A percentile compares a stretch with the other conserved stretches of the same genome.
Evolutionary conservation across 345 rosid genomes (phyloP).

Genomic region (Litchi chinensis): DNA sequence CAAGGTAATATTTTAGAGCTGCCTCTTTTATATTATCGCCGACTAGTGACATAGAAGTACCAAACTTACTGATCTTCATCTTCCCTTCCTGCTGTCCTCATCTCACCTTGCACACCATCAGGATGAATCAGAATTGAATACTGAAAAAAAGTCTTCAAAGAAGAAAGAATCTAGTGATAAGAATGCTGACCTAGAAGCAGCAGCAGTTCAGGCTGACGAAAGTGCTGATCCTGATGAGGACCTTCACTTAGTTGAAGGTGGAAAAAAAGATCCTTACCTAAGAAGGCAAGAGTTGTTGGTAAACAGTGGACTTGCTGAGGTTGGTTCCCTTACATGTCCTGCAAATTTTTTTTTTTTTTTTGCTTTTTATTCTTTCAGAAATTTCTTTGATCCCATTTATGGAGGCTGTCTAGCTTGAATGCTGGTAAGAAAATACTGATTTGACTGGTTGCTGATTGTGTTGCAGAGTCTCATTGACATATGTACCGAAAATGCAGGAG

Average conservation of each 20-base stretch:
- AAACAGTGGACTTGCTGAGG: constrained; percentile 92
- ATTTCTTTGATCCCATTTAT: background rate
- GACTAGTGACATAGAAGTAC: background rate
- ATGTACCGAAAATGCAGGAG: constrained; percentile 65
- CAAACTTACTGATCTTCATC: constrained; percentile 9
- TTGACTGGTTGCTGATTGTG: constrained; percentile 16
- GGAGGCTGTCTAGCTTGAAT: background rate
- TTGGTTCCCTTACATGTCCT: constrained; percentile 24
- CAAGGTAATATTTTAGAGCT: constrained; percentile 51
- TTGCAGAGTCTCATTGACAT: constrained; percentile 72
- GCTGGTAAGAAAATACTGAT: background rate
- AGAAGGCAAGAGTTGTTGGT: constrained; percentile 85
- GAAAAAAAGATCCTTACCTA: constrained; percentile 75
- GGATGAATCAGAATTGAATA: constrained; percentile 48
- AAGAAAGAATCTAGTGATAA: constrained; percentile 37
- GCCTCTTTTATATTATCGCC: background rate
- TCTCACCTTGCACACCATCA: constrained; percentile 21
- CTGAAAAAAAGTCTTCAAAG: constrained; percentile 35
- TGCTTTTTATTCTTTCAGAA: background rate
- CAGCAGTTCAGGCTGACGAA: constrained; percentile 26
- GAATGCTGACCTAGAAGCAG: constrained; percentile 28
- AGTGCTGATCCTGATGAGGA: constrained; percentile 36
- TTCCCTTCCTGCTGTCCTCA: constrained; percentile 1
- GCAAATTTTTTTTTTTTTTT: background rate
- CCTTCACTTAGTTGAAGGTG: constrained; percentile 37